Base-by-base conservation (phyloP, 1,284 basidiomycete genomes). In the Trametes polyzona region DNA sequence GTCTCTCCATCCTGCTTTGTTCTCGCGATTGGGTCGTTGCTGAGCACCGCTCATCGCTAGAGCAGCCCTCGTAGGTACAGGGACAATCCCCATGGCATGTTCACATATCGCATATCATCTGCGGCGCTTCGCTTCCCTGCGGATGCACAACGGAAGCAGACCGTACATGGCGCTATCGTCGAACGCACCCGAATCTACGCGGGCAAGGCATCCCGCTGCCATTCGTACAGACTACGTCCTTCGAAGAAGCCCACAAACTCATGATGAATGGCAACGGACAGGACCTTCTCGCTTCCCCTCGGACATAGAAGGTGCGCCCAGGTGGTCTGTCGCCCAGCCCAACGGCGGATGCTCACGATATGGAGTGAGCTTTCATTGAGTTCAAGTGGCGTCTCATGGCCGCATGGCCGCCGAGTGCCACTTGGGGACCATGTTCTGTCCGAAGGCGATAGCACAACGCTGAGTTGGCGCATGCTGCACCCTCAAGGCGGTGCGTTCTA, bases 341-440 rank as follows among this genome's bases (percentile, higher is more conserved):
- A 27, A 33, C 37, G 24, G 29, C 51, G 35, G 6, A 17, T 6
- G 12, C 27, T 17, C 42, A 32, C 42, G 42, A 50, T 37, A 50
- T 43, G 47, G 37, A 29, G 27, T 11, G 30, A 12, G 21, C 27
- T 36, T 24, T 6, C 36, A 23, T 27, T 17, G 17, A 26, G 16
- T 52, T 36, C 36, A 47, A 35, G 19, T 40, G 47, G 26, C 26
- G 41, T 52, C 52, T 41, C 56, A 55, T 53, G 53, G 14, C 56
- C 59, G 49, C 56, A 55, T 61, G 59, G 53, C 14, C 33, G 11
- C 32, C n/a, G n/a, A 36, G 40, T 24, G 32, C 44, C 41, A 50
- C 30, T 17, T 21, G 21, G n/a, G 14, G 30, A 21, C 26, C 16
- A 30, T 12, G 14, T 46, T 4, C 33, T 24, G 33, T 40, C 9